phyloP scores from a whole-genome alignment of 2,329 filamentous ascomycete species.

The Neopestalotiopsis sp. region DNA sequence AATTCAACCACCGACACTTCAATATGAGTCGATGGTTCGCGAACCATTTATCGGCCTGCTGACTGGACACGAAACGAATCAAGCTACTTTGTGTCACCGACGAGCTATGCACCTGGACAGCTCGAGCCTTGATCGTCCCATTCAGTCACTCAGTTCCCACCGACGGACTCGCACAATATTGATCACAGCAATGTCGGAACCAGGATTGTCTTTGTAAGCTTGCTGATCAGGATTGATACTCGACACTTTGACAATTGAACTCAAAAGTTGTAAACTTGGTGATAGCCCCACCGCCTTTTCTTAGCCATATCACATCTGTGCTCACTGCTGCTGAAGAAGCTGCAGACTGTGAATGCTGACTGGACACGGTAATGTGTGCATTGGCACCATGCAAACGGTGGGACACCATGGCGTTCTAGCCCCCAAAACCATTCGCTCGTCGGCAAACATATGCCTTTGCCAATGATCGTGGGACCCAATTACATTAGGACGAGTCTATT shows the following conservation, averaged over 20 bases:
- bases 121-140: background rate
- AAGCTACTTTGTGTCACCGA: background rate
- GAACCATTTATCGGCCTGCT: constrained; percentile 20
- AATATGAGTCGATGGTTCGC: constrained; percentile 25
- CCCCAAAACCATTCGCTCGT: background rate
- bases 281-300: background rate
- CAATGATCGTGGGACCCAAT: background rate
- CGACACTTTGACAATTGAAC: background rate
- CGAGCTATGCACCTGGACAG: background rate
- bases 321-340: background rate
- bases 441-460: background rate
- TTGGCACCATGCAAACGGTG: background rate
- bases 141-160: background rate
- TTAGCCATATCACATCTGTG: background rate
- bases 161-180: background rate
- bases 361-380: background rate
- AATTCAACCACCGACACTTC: background rate
- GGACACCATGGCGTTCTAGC: background rate
- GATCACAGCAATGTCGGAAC: background rate
- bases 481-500: background rate
- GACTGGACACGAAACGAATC: background rate
- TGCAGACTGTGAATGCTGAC: background rate
- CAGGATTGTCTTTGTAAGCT: background rate
- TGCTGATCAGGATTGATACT: background rate
- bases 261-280: background rate